Evolutionary conservation across 2,329 filamentous ascomycete genomes (phyloP), one percentile per base, ranked within the genome.

Genomic region (Diaporthe longicolla): DNA sequence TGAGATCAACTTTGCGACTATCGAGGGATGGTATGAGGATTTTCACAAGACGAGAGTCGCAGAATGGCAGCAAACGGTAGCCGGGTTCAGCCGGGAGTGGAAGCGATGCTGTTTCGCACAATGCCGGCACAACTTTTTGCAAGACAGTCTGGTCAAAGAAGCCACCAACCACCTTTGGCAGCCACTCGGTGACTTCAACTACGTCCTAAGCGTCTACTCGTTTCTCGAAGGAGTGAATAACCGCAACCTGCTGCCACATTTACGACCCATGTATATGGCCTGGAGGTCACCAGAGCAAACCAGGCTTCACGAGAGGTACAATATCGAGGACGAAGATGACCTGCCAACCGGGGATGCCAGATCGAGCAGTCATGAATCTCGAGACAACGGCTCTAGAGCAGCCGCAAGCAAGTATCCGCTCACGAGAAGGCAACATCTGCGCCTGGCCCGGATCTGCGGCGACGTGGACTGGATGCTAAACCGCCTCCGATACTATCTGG

Each of bases 281-380:
- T 63, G 70, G 70, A 63, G 43, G 48, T 35, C 35, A n/a, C 45
- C 70, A 48, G 70, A 54, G 48, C 70, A 71, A n/a, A 13, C 11
- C 45, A 52, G 10, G 35, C 26, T 63, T 10, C 55, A 71, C 7
- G 26, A n/a, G 35, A 9, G 9, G 29, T n/a, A 5, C 15, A 24
- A 17, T n/a, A 37, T 43, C 48, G 6, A 4, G 24, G 24, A 13
- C 17, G n/a, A 37, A 35, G 70, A 55, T 9, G 11, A 45, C 10
- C 7, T 21, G 11, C 15, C 45, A 7, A 26, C 26, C 1, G 26
- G 19, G 11, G 8, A 37, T 17, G 26, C 26, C 59, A 19, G 4
- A 35, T 13, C 24, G 19, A 32, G 32, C 32, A 24, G 29, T 15
- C 35, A 17, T 1, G 13, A 4, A 17, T 52, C 37, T 7, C 15